phyloP scores from a whole-genome alignment of 2,329 filamentous ascomycete species.

The Pseudopithomyces chartarum region DNA sequence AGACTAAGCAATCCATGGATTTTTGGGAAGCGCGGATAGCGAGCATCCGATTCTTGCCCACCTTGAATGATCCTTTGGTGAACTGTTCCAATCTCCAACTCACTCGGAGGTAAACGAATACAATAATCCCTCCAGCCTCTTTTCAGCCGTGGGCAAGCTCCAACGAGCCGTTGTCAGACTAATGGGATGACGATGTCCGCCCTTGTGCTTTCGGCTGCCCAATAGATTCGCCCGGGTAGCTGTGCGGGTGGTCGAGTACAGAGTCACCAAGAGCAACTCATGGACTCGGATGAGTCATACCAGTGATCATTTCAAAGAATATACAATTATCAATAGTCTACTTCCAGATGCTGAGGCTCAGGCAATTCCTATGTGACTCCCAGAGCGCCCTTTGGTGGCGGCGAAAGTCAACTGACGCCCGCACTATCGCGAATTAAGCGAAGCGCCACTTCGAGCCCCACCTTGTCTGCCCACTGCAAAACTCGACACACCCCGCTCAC shows the following conservation, averaged over 20 bases:
- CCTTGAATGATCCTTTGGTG: no score
- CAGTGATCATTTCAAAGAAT: background rate
- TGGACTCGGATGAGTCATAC: conserved; percentile 4
- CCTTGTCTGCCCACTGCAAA: conserved; percentile 12
- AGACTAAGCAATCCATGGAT: background rate
- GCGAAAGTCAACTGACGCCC: background rate
- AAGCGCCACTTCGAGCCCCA: conserved; percentile 2
- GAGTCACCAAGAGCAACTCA: background rate
- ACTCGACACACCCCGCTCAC: conserved; percentile 10
- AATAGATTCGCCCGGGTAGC: conserved; percentile 13
- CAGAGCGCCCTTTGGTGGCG: background rate
- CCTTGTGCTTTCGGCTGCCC: conserved; percentile 9
- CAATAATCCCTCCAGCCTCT: background rate
- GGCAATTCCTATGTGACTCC: conserved; percentile 3
- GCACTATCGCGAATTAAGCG: conserved; percentile 8
- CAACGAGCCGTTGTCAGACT: background rate
- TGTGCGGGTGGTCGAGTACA: background rate
- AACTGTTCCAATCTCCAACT: background rate
- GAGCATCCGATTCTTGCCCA: background rate
- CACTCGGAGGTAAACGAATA: background rate
- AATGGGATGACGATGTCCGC: conserved; percentile 6
- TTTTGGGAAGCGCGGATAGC: background rate
- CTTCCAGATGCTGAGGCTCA: background rate
- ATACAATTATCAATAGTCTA: background rate
- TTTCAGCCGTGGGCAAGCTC: background rate